Evolutionary conservation across 1,284 basidiomycete genomes (phyloP).

Genomic region (Microbotryum lychnidis-dioicae): DNA sequence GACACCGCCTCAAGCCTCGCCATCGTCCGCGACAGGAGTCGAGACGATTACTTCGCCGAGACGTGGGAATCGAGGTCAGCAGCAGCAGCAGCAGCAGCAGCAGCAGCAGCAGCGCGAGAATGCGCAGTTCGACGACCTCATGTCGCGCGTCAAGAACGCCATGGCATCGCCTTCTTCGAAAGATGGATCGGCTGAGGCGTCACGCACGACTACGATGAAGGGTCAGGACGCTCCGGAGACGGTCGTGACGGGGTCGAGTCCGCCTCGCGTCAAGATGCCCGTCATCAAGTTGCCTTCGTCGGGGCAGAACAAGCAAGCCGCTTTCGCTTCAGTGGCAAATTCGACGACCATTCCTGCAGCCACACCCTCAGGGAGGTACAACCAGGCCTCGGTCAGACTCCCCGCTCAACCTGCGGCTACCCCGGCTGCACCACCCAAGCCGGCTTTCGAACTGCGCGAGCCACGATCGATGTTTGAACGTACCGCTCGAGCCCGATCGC

Average conservation of each 20-base stretch:
- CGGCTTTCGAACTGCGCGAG: slow-evolving; percentile 16
- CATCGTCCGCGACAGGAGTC: too few relatives aligned
- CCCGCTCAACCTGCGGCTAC: slow-evolving; percentile 8
- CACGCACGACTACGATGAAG: too few relatives aligned
- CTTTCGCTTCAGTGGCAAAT: background rate
- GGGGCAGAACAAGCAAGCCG: slow-evolving; percentile 6
- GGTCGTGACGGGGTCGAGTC: slow-evolving; percentile 26
- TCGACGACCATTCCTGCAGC: too few relatives aligned
- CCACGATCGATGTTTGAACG: slow-evolving; percentile 36
- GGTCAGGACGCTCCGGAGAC: background rate
- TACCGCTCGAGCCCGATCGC: slow-evolving; percentile 37
- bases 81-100: slow-evolving; percentile 44
- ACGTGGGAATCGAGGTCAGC: too few relatives aligned
- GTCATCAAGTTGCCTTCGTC: background rate
- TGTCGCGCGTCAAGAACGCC: slow-evolving; percentile 81
- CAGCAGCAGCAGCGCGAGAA: slow-evolving; percentile 53
- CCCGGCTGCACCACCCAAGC: slow-evolving; percentile 1
- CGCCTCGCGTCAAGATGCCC: background rate
- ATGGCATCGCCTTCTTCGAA: slow-evolving; percentile 43
- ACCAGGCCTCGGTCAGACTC: background rate
- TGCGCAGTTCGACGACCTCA: slow-evolving; percentile 69
- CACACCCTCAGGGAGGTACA: too few relatives aligned
- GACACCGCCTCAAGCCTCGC: too few relatives aligned
- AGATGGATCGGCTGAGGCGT: background rate
- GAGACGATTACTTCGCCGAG: too few relatives aligned